Base-by-base conservation (phyloP, 768 basidiomycete species). In the Lactarius pseudohatsudake region DNA sequence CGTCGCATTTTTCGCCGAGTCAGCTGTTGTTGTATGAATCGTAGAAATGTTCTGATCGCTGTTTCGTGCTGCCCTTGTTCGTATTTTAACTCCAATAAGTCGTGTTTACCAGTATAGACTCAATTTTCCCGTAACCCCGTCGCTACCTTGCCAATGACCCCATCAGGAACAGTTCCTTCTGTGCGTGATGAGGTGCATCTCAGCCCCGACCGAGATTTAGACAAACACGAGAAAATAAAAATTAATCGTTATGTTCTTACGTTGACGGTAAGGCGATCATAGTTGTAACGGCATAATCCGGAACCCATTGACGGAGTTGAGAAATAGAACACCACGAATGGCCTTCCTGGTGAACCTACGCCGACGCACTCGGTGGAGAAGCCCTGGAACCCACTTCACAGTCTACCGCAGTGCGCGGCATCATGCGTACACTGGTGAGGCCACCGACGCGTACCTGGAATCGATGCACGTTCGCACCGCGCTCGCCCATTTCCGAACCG, bases 371-470 rank as follows among this genome's bases (percentile, higher is more conserved):
- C n/a, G 18, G 26, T n/a, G 55, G n/a, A 34, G 20, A 22, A 28
- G 16, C 38, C 43, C 40, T 45, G 38, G 56, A 3, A 40, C 38
- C 28, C 50, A 41, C 26, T 45, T 58, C 30, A 30, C 61, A 13
- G n/a, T 43, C 54, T 2, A 66, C 65, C 4, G 38, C 66, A 55
- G 66, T 53, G 26, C 66, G 66, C 3, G 62, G 66, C 55, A 63
- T 64, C 66, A 67, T 67, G 38, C 66, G 66, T 22, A 67, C 62
- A 30, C 57, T 67, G 26, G 66, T 67, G 34, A 59, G 66, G 50
- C 66, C 66, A 28, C 66, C 66, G 28, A 67, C 62, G 22, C 62
- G 66, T 30, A 67, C 58, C 20, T 43, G 61, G 32, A 57, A 16
- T 22, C 62, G 62, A 59, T 64, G 40, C 5, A 32, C 22, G 26